Evolutionary conservation across 768 basidiomycete genomes (phyloP).

Genomic region (Kwoniella pini): DNA sequence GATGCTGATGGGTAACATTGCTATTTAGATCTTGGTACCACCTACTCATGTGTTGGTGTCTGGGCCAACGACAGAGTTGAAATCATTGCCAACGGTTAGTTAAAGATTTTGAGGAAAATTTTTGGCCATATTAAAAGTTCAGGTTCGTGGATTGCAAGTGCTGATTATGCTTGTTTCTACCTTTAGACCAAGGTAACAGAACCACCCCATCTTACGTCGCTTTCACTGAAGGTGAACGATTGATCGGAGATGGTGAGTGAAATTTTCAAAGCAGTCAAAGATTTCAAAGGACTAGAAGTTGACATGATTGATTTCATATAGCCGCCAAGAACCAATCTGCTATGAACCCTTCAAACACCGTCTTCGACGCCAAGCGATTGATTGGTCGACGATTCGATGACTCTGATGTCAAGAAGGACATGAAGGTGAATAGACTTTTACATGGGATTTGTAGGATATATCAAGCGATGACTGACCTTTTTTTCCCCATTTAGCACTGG

Average conservation of each 20-base stretch:
- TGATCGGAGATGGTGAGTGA: slow-evolving; percentile 88
- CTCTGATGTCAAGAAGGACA: slow-evolving; percentile 59
- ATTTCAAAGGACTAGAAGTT: too few relatives aligned
- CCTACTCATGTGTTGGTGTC: slow-evolving; percentile 58
- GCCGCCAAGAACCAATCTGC: slow-evolving; percentile 79
- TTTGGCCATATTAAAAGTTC: neutral
- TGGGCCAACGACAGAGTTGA: slow-evolving; percentile 58
- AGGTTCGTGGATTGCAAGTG: neutral
- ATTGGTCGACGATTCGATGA: slow-evolving; percentile 95
- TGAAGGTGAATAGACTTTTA: slow-evolving; percentile 51
- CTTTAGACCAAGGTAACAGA: slow-evolving; percentile 77
- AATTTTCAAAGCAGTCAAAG: too few relatives aligned
- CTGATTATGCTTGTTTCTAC: slow-evolving; percentile 6
- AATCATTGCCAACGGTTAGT: slow-evolving; percentile 55
- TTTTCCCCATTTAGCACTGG: slow-evolving; percentile 66
- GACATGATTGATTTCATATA: neutral
- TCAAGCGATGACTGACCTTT: neutral
- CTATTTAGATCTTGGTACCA: slow-evolving; percentile 53
- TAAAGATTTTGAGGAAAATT: neutral
- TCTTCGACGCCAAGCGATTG: slow-evolving; percentile 98
- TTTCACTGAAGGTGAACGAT: slow-evolving; percentile 91
- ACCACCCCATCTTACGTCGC: slow-evolving; percentile 99
- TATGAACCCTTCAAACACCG: slow-evolving; percentile 99
- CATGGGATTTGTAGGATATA: neutral
- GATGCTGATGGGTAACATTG: neutral